Percentiles rank a stretch among this genome's conserved stretches.
Conservation (phyloP, 139 green algal genomes). For the Chlorella ohadii region DNA sequence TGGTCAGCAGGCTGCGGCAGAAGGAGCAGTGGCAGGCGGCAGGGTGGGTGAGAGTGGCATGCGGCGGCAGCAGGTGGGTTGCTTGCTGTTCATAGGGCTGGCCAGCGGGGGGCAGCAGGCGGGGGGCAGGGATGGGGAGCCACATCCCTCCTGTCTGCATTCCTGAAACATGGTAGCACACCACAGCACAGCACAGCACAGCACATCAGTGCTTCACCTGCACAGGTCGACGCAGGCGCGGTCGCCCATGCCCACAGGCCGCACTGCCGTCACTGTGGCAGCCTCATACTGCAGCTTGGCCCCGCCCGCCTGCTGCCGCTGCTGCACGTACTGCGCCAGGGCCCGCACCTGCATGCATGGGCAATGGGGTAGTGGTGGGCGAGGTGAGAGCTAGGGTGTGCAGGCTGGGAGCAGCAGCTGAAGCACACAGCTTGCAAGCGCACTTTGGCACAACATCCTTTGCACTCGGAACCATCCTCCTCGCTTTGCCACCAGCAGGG, state of each 20-base stretch:
- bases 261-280: conserved; percentile 63
- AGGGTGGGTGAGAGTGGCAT: no score
- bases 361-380: background rate
- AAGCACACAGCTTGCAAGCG: background rate
- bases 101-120: no score
- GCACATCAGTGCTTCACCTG: background rate
- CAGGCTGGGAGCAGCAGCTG: background rate
- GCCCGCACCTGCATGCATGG: conserved; percentile 45
- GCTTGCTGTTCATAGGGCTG: no score
- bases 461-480: no score
- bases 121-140: no score
- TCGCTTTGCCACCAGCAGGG: no score
- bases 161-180: no score
- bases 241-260: conserved; percentile 83
- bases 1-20: conserved; percentile 57
- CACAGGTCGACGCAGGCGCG: conserved; percentile 72
- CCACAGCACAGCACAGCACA: background rate
- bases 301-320: conserved; percentile 5
- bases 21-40: no score
- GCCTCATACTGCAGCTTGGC: conserved; percentile 39
- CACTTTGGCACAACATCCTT: background rate
- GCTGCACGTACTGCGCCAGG: conserved; percentile 49
- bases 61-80: no score
- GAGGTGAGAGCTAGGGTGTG: background rate
- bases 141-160: no score